Evolutionary conservation across 257 asterid species (phyloP).

Genomic region (Lycium ferocissimum): DNA sequence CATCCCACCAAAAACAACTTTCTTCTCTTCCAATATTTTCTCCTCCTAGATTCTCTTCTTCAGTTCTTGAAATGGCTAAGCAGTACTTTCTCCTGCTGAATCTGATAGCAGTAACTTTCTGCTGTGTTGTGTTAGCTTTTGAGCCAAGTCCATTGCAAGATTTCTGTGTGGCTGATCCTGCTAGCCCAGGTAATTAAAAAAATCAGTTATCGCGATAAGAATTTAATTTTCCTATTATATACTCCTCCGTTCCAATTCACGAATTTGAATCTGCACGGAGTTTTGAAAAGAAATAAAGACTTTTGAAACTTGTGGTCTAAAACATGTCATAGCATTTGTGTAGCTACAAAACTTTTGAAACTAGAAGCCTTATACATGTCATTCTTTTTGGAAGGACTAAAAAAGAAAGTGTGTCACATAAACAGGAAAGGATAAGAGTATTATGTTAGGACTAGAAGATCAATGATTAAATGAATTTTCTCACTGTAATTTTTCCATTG

Average conservation of each 20-base stretch:
- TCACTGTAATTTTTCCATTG: background rate
- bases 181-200: background rate
- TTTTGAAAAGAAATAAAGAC: background rate
- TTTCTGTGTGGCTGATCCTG: background rate
- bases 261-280: background rate
- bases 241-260: background rate
- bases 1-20: background rate
- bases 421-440: background rate
- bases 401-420: background rate
- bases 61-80: too few species aligned
- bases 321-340: background rate
- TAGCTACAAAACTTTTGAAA: background rate
- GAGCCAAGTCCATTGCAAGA: constrained; percentile 17
- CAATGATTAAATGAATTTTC: background rate
- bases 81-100: background rate
- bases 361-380: background rate
- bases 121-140: background rate
- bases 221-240: background rate
- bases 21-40: constrained; percentile 7
- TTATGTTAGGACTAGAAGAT: background rate
- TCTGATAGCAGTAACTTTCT: background rate
- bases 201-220: background rate
- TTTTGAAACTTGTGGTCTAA: background rate
- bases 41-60: background rate
- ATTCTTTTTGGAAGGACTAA: background rate